Evolutionary conservation across 139 green algal genomes (phyloP).

Genomic region (Astrephomene gubernaculifera): DNA sequence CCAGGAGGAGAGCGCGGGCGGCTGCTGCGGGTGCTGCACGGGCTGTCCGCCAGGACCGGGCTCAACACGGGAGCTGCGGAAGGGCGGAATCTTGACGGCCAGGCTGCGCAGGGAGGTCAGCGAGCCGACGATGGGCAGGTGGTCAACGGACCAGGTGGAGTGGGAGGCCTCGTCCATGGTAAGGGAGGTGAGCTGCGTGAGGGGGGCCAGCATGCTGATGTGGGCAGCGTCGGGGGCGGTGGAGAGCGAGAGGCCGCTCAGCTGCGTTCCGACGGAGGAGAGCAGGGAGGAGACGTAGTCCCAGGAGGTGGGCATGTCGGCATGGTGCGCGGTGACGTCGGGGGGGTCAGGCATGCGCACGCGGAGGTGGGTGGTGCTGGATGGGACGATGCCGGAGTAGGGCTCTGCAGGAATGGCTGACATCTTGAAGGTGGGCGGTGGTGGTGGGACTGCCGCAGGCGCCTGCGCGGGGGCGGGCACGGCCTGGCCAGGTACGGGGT

Average conservation of each 20-base stretch:
- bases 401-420: constrained; percentile 4
- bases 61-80: constrained; percentile 13
- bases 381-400: neutral
- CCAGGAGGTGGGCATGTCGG: constrained; percentile 14
- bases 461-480: neutral
- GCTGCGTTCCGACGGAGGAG: neutral
- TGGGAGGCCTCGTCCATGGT: constrained; percentile 44
- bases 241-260: constrained; percentile 23
- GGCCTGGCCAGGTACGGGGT: neutral
- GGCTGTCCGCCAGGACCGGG: too few relatives aligned
- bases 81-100: constrained; percentile 40
- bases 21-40: neutral
- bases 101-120: constrained; percentile 29
- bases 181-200: constrained; percentile 37
- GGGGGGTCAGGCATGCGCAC: constrained; percentile 28
- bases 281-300: constrained; percentile 28
- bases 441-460: neutral
- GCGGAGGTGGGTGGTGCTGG: constrained; percentile 26
- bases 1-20: neutral
- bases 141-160: constrained; percentile 18
- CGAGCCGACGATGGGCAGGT: constrained; percentile 43
- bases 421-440: constrained; percentile 14
- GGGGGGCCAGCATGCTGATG: constrained; percentile 19
- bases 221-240: constrained; percentile 29
- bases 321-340: constrained; percentile 1